These are phyloP conservation scores for Tulasnella sp. DNA, from an alignment of 768 basidiomycete genomes.

Conservation along the genomic window DNA sequence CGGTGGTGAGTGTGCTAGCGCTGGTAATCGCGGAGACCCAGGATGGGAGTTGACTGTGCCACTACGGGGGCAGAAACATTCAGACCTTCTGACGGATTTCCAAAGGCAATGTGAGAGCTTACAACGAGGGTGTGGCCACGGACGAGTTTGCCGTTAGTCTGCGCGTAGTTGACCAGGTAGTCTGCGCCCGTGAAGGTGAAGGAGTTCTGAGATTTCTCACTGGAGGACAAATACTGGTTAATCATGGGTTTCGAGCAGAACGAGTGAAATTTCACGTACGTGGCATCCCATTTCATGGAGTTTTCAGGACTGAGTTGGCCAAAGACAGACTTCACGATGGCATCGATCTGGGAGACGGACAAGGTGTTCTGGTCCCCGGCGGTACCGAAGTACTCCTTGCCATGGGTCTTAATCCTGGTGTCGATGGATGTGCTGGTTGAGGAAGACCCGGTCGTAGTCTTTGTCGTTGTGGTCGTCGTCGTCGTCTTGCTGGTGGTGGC, in stretches of 20 bases:
- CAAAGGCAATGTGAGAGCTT: background rate
- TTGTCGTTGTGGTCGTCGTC: constrained; percentile 10
- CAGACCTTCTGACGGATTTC: too few species aligned
- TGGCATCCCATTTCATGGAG: constrained; percentile 31
- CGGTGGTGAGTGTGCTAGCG: too few species aligned
- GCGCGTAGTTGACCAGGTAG: constrained; percentile 36
- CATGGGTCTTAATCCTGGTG: constrained; percentile 24
- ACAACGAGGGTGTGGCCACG: constrained; percentile 36
- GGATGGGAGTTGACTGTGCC: too few species aligned
- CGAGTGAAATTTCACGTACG: too few species aligned
- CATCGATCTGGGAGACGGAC: constrained; percentile 20
- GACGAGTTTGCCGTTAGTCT: constrained; percentile 32
- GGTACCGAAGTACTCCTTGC: constrained; percentile 26
- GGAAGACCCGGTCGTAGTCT: background rate
- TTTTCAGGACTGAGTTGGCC: constrained; percentile 38
- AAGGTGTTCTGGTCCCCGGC: background rate
- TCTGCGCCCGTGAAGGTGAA: constrained; percentile 35
- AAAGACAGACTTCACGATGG: constrained; percentile 34
- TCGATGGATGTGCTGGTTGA: background rate
- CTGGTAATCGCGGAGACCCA: too few species aligned
- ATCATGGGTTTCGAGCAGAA: too few species aligned
- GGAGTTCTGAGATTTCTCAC: constrained; percentile 23
- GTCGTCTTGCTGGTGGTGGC: background rate
- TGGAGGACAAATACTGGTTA: background rate
- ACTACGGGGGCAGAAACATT: too few species aligned